phyloP scores from a whole-genome alignment of 345 rosid species.

The Draba incana region DNA sequence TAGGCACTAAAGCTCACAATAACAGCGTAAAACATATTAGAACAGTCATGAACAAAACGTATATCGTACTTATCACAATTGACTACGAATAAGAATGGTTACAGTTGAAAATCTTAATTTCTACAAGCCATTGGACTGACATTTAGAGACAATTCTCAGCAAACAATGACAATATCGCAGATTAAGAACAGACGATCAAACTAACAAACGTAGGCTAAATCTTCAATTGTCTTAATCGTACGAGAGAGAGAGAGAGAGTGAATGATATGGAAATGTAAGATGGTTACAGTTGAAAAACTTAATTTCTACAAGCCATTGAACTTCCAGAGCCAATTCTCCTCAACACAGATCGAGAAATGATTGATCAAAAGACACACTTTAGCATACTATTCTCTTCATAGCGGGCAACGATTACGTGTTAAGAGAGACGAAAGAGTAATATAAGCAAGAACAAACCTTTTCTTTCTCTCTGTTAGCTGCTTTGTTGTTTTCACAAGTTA shows the following conservation, averaged over 20 bases:
- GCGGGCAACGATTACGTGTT: too few species aligned
- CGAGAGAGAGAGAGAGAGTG: too few species aligned
- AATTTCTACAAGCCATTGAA: too few species aligned
- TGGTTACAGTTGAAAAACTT: too few species aligned
- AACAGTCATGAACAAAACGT: too few species aligned
- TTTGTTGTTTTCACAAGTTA: conserved; percentile 62
- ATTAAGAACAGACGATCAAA: too few species aligned
- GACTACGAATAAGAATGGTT: conserved; percentile 10
- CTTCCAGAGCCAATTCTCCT: too few species aligned
- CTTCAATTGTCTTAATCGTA: too few species aligned
- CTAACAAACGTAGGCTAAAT: background rate
- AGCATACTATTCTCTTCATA: too few species aligned
- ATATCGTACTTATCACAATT: background rate
- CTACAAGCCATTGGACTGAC: conserved; percentile 16
- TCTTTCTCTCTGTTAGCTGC: conserved; percentile 68
- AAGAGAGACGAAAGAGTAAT: background rate
- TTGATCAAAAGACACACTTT: too few species aligned
- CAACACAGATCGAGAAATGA: too few species aligned
- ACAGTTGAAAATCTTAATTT: background rate
- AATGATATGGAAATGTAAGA: background rate
- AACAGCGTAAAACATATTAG: background rate
- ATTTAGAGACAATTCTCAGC: too few species aligned
- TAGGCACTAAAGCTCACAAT: background rate
- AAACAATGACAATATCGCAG: background rate
- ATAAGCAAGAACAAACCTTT: conserved; percentile 52